These are phyloP conservation scores for Ceratocystis albifundus DNA, from an alignment of 2,329 filamentous ascomycete genomes.

Conservation along the genomic window DNA sequence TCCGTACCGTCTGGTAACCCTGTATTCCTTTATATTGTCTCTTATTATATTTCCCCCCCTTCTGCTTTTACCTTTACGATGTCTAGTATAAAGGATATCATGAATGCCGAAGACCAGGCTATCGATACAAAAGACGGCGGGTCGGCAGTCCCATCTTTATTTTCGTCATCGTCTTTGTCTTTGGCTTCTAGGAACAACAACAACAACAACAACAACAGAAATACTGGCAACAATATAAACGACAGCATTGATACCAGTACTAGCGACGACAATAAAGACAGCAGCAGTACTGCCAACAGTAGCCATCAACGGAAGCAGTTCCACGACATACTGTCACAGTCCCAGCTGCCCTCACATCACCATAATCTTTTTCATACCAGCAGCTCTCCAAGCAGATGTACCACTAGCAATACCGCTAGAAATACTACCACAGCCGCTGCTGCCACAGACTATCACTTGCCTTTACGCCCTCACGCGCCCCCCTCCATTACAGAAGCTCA, in stretches of 20 bases:
- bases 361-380: no score
- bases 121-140: constrained; percentile 19
- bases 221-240: constrained; percentile 5
- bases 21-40: no score
- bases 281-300: no score
- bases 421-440: background rate
- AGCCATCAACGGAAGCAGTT: no score
- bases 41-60: background rate
- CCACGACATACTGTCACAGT: no score
- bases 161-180: constrained; percentile 14
- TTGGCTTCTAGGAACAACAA: constrained; percentile 13
- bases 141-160: constrained; percentile 11
- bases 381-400: no score
- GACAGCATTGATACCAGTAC: background rate
- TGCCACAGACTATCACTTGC: background rate
- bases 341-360: no score
- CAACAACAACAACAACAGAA: constrained; percentile 9
- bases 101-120: constrained; percentile 21
- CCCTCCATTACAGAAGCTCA: no score
- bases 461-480: no score
- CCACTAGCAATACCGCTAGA: background rate
- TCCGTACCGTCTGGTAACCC: background rate
- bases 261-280: no score
- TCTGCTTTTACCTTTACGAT: constrained; percentile 10
- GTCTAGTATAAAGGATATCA: constrained; percentile 23